A percentile compares a stretch with the other conserved stretches of the same genome.
phyloP scores from a whole-genome alignment of 305 asterid species.

The Fraxinus sp. region DNA sequence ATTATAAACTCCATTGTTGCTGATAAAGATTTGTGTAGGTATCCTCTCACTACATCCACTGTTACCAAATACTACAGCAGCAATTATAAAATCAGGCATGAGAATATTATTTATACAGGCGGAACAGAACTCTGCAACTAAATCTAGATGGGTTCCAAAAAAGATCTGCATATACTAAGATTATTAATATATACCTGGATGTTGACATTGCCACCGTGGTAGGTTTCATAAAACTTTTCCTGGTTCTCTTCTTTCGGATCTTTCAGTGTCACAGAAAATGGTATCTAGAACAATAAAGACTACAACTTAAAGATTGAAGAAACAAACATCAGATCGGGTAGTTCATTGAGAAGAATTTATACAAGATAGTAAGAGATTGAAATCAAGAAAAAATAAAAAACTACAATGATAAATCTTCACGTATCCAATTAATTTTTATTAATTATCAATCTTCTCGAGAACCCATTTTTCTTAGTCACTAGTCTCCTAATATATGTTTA shows the following conservation, averaged over 20 bases:
- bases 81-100: constrained; percentile 36
- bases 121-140: constrained; percentile 20
- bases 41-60: constrained; percentile 75
- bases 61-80: constrained; percentile 66
- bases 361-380: constrained; percentile 12
- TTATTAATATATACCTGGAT: constrained; percentile 55
- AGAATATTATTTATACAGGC: constrained; percentile 20
- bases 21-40: constrained; percentile 73
- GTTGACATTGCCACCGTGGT: constrained; percentile 76
- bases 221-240: constrained; percentile 78
- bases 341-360: constrained; percentile 6
- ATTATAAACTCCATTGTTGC: constrained; percentile 70
- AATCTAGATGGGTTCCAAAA: constrained; percentile 13
- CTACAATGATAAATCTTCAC: constrained; percentile 11
- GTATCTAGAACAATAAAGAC: constrained; percentile 47
- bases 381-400: background rate
- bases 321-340: background rate
- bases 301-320: constrained; percentile 7
- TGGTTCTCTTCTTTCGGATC: constrained; percentile 45
- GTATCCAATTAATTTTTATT: background rate
- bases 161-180: constrained; percentile 2
- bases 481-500: background rate
- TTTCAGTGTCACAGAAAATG: constrained; percentile 64
- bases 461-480: background rate
- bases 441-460: background rate